Evolutionary conservation across 1,284 basidiomycete genomes (phyloP), one percentile per base, ranked within the genome.

Genomic region (Irpex sp.): DNA sequence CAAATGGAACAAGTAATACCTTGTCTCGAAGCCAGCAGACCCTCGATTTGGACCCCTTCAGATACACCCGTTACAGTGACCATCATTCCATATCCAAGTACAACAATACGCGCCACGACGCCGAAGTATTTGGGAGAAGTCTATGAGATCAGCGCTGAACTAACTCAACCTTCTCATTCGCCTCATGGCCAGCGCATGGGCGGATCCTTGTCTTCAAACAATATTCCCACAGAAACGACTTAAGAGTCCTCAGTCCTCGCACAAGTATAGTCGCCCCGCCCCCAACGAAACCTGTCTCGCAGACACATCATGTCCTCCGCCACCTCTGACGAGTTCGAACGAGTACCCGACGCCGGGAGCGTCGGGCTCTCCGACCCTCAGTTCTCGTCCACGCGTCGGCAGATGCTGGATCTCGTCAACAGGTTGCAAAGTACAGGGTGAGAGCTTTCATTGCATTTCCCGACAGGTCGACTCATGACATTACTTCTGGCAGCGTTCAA

Each of bases 371-470:
- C 82, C 0, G 76, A 80, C 62, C 73, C 77, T 0, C 60, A 71
- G 8, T 68, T 79, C 6, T 73, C 77, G 0, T 69, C 70, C 3
- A 70, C 68, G 6, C 75, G 80, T 8, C 77, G 76, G 9, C 67
- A 67, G 0, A 81, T 83, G 77, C 73, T 85, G 0, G 82, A 85
- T 57, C 67, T 85, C 0, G 75, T 85, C 6, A 83, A 85, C 62
- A 77, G 78, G 5, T 67, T 86, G 0, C 81, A 79, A 9, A 82
- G 73, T 57, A 85, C 85, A 9, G 86, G 85, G 85, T 84, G 63
- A 31, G 65, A 60, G 13, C 57, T 36, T 31, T 26, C 44, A 21
- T 38, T 6, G 15, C 15, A 17, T 34, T n/a, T 19, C 52, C 34
- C 26, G 15, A 19, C 21, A 54, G 6, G 31, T 34, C 5, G 52